Conservation (phyloP, 805 yeast species). For the Phaffomyces antillensis region DNA sequence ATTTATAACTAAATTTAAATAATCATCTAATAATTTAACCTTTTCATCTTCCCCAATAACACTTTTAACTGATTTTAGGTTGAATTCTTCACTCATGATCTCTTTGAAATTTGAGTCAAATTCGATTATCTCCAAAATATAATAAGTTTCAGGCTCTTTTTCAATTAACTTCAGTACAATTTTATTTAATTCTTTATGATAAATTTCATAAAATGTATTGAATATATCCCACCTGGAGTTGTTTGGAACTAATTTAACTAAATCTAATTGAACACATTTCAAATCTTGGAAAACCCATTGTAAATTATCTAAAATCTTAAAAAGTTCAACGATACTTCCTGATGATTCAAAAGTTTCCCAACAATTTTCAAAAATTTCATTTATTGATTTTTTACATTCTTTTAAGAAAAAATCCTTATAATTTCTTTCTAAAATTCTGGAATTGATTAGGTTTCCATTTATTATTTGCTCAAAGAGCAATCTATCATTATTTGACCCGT, state of each 20-base stretch:
- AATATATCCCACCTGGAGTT: conserved; percentile 75
- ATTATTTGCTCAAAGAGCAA: conserved; percentile 30
- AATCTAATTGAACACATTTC: conserved; percentile 51
- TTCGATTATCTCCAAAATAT: conserved; percentile 64
- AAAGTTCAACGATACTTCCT: conserved; percentile 28
- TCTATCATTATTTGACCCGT: conserved; percentile 16
- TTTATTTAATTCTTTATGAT: conserved; percentile 58
- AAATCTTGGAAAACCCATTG: conserved; percentile 84
- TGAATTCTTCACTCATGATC: conserved; percentile 44
- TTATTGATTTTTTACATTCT: conserved; percentile 51
- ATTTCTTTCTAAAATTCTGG: conserved; percentile 40
- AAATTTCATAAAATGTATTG: conserved; percentile 51
- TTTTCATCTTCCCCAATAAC: conserved; percentile 67
- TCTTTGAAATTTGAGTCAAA: conserved; percentile 65
- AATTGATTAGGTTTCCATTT: conserved; percentile 30
- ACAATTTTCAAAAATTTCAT: conserved; percentile 62
- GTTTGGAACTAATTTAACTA: conserved; percentile 56
- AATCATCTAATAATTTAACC: conserved; percentile 68
- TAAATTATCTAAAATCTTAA: conserved; percentile 59
- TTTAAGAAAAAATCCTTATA: conserved; percentile 56
- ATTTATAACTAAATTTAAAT: conserved; percentile 56
- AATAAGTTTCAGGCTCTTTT: conserved; percentile 72
- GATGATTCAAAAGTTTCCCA: conserved; percentile 43
- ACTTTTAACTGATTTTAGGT: conserved; percentile 38
- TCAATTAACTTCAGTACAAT: conserved; percentile 59